Evolutionary conservation across 129 eudicot species (phyloP), one percentile per base, ranked within the genome.

Genomic region (Apium graveolens): DNA sequence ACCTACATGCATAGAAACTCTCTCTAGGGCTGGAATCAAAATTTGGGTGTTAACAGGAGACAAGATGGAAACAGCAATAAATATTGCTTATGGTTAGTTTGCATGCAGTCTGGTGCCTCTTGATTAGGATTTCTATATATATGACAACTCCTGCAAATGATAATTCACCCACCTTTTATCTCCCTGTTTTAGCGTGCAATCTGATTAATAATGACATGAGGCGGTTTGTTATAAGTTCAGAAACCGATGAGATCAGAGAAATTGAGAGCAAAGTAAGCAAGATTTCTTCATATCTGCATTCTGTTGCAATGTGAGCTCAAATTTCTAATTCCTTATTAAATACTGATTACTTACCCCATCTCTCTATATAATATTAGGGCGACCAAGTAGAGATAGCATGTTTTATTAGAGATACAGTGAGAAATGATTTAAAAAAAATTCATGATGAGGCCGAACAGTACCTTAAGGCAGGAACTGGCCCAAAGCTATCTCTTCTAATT

Each of bases 11-110:
- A 95, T 95, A 78, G 98, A 95, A 86, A 95, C 97, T 70, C 93
- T 95, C 71, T 81, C 97, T 57, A 88, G 87, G 84, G 98, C 98
- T 78, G 98, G 98, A 86, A 95, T 95, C 51, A 95, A 95, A 84
- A 95, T 95, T 76, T 95, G 98, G 98, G 97, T 95, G 81, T 89
- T 95, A 72, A 95, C 98, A 71, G 98, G 98, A 38, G 98, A 95
- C 91, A 95, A 95, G 85, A 71, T 95, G 91, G 98, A 95, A 84
- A 95, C 98, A 55, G 98, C 98, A 37, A 91, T 95, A 76, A 95
- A 95, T 83, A 95, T 95, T 72, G 98, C 97, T 70, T 95, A 95
- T 78, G 98, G 98, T 94, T 49, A 77, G 82, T 77, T 26, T 49
- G 46, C 45, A 5, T 78, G 68, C 21, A 31, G 42, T 60, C 32